Percentiles rank a stretch among this genome's conserved stretches.
Conservation (phyloP, 805 yeast genomes). For the Scheffersomyces lignosus region DNA sequence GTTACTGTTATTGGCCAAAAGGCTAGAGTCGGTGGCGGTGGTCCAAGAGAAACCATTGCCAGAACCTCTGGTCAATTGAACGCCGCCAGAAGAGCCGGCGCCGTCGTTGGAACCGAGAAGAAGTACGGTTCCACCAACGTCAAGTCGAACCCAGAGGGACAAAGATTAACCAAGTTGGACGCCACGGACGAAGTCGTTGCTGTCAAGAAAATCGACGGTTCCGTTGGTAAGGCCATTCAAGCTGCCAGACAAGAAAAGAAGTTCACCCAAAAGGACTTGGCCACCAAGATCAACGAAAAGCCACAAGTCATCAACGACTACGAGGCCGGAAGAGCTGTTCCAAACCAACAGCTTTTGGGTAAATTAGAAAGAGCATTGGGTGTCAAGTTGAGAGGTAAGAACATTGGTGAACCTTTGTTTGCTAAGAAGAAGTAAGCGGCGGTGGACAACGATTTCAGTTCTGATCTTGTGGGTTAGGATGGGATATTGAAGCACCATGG, state of each 20-base stretch:
- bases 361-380: slow-evolving; percentile 94
- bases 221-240: slow-evolving; percentile 85
- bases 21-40: slow-evolving; percentile 85
- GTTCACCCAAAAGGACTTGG: slow-evolving; percentile 93
- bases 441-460: too few species aligned
- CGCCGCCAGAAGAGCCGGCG: slow-evolving; percentile 92
- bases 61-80: slow-evolving; percentile 76
- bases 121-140: slow-evolving; percentile 70
- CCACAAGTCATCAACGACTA: slow-evolving; percentile 94
- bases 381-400: slow-evolving; percentile 93
- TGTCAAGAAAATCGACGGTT: slow-evolving; percentile 80
- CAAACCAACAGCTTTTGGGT: slow-evolving; percentile 91
- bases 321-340: slow-evolving; percentile 95
- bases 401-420: slow-evolving; percentile 85
- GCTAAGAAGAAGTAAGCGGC: slow-evolving; percentile 51
- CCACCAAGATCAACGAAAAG: slow-evolving; percentile 93
- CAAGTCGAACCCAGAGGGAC: slow-evolving; percentile 82
- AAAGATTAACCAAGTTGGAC: slow-evolving; percentile 89
- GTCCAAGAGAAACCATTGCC: slow-evolving; percentile 84
- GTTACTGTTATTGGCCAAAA: slow-evolving; percentile 87
- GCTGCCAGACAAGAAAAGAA: slow-evolving; percentile 85
- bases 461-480: too few species aligned
- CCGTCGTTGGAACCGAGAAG: slow-evolving; percentile 88
- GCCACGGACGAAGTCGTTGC: slow-evolving; percentile 91
- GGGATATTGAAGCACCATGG: too few species aligned